Evolutionary conservation across 1,284 basidiomycete genomes (phyloP).

Genomic region (Pseudozyma thailandica): DNA sequence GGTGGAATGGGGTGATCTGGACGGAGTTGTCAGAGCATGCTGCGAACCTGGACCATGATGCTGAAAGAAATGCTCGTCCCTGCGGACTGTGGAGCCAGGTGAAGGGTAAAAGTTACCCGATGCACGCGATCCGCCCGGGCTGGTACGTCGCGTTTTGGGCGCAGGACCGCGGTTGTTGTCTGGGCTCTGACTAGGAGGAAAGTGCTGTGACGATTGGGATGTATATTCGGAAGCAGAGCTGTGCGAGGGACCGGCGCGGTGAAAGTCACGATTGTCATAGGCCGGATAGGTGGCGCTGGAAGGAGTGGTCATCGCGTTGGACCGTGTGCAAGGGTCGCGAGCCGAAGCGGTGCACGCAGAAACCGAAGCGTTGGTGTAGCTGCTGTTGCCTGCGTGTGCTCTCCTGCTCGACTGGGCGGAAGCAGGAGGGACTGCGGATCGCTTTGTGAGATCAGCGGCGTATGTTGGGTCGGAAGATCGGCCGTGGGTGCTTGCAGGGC

Average conservation of each 20-base stretch:
- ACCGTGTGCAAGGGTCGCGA: conserved; percentile 2
- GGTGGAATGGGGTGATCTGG: conserved; percentile 5
- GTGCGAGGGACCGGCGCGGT: conserved; percentile 16
- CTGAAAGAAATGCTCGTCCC: neutral
- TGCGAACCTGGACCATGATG: conserved; percentile 1
- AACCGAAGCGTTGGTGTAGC: neutral
- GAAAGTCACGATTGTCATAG: conserved; percentile 7
- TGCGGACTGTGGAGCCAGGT: neutral
- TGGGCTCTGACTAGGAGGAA: conserved; percentile 25
- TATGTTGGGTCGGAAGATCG: conserved; percentile 5
- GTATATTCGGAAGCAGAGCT: neutral
- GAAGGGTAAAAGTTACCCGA: conserved; percentile 24
- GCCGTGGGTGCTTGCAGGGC: conserved; percentile 36
- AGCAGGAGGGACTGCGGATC: neutral
- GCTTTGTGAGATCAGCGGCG: conserved; percentile 15
- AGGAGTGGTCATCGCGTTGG: conserved; percentile 19
- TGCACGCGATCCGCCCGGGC: conserved; percentile 46
- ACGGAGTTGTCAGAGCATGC: conserved; percentile 2
- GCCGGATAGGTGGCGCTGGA: conserved; percentile 9
- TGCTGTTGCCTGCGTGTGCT: neutral
- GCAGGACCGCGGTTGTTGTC: conserved; percentile 34
- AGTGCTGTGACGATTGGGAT: conserved; percentile 3
- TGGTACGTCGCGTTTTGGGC: conserved; percentile 41
- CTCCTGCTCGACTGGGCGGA: neutral
- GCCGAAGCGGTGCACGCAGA: conserved; percentile 9